These are phyloP conservation scores for Trichoderma sp. DNA, from an alignment of 2,329 filamentous ascomycete species.

Conservation along the genomic window DNA sequence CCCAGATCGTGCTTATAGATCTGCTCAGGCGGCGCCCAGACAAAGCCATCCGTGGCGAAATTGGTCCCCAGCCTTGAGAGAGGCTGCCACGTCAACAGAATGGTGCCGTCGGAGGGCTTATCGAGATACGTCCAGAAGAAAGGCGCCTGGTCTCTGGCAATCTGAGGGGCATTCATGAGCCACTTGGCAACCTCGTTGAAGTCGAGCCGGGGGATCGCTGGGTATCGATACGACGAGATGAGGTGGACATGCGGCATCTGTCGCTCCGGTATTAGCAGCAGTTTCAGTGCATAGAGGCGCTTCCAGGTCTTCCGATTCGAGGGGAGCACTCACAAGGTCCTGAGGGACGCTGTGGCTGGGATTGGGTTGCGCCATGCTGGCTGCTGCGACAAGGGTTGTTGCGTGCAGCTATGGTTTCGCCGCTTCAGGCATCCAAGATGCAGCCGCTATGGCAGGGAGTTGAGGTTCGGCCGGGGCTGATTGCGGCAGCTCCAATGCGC, in stretches of 20 bases:
- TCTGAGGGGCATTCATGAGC: conserved; percentile 77
- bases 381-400: background rate
- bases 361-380: conserved; percentile 41
- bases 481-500: background rate
- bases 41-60: conserved; percentile 87
- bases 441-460: background rate
- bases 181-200: conserved; percentile 77
- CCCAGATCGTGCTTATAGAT: conserved; percentile 71
- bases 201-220: conserved; percentile 66
- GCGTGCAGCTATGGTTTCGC: background rate
- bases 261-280: conserved; percentile 22
- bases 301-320: background rate
- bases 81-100: conserved; percentile 88
- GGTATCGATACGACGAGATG: conserved; percentile 78
- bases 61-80: conserved; percentile 64
- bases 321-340: conserved; percentile 38
- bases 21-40: conserved; percentile 82
- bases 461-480: background rate
- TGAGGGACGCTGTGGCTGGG: conserved; percentile 42
- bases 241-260: conserved; percentile 88
- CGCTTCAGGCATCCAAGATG: background rate
- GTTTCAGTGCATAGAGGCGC: background rate
- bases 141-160: conserved; percentile 77
- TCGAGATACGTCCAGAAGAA: conserved; percentile 95
- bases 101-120: conserved; percentile 73